Evolutionary conservation across 164 flowering plant species (phyloP), one percentile per base, ranked within the genome.

Genomic region (Dillenia turbinata): DNA sequence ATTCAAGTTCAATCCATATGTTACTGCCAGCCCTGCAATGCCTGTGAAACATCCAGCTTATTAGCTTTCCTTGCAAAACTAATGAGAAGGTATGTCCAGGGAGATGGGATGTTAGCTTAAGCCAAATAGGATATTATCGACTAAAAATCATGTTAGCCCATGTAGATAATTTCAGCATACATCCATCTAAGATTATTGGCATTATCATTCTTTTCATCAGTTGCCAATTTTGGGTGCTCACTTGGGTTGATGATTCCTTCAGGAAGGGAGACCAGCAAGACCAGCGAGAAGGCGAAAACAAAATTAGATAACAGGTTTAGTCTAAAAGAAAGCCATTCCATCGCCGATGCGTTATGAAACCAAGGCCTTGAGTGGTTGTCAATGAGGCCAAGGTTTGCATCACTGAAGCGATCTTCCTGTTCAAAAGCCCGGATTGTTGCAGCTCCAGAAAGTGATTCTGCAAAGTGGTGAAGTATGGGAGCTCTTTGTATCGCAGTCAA

Each of bases 281-380:
- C 79, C 71, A 92, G 67, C 9, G 96, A 86, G 77, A 85, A 90
- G 44, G 86, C 95, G 65, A 92, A 92, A 8, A 92, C 93, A 66
- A 92, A 82, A 66, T 92, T 90, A 52, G 96, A 86, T 49, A 92
- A 66, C 49, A 88, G 56, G 70, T 89, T 92, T 43, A 89, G 73
- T 71, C 98, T 82, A 73, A 89, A 86, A 47, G 88, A 89, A 53
- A 92, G 89, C 98, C 98, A 92, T 71, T 92, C 98, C 93, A 90
- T 86, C 53, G 98, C 91, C 11, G 98, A 63, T n/a, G 85, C 79
- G 71, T 81, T 89, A 60, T 92, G 95, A 71, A 89, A 92, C 98
- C 98, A 89, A 61, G 92, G 96, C 74, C 88, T 86, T 57, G 98
- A 89, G 64, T 81, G 82, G 65, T 73, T 71, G 70, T 92, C 88